phyloP scores from a whole-genome alignment of 2,329 filamentous ascomycete genomes.

The Waltergamsia citrina region DNA sequence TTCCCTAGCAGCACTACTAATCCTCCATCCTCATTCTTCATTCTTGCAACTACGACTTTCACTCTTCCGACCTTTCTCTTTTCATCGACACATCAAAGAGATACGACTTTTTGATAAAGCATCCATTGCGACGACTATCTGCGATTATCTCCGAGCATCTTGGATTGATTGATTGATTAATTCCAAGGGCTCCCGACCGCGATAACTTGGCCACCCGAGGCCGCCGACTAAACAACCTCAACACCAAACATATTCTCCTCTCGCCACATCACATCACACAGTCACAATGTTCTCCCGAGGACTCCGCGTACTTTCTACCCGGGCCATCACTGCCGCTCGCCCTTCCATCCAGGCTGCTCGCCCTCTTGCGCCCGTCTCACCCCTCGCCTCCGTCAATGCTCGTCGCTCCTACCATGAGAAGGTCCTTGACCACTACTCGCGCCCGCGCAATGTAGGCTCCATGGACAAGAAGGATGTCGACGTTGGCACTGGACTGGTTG shows the following conservation, averaged over 20 bases:
- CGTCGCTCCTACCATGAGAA: constrained; percentile 39
- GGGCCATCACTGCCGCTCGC: constrained; percentile 22
- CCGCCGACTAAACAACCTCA: no score
- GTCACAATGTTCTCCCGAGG: constrained; percentile 28
- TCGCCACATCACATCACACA: background rate
- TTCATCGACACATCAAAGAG: no score
- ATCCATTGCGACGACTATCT: no score
- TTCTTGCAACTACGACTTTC: no score
- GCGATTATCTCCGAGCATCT: no score
- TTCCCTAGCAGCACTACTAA: background rate
- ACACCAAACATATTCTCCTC: background rate
- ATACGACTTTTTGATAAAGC: no score
- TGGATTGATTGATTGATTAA: no score
- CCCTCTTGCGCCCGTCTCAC: constrained; percentile 12
- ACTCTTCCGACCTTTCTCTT: no score
- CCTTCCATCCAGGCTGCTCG: constrained; percentile 22
- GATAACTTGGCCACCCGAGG: no score
- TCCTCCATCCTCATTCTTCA: no score
- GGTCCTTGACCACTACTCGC: constrained; percentile 41
- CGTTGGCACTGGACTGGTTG: constrained; percentile 86
- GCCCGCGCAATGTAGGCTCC: constrained; percentile 45
- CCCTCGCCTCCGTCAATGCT: constrained; percentile 20
- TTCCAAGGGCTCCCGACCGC: no score
- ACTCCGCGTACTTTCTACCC: constrained; percentile 22
- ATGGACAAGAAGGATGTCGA: constrained; percentile 66